A percentile compares a stretch with the other conserved stretches of the same genome.
Conservation (phyloP, 2,329 filamentous ascomycete genomes). For the Pestalotiopsis sp. region DNA sequence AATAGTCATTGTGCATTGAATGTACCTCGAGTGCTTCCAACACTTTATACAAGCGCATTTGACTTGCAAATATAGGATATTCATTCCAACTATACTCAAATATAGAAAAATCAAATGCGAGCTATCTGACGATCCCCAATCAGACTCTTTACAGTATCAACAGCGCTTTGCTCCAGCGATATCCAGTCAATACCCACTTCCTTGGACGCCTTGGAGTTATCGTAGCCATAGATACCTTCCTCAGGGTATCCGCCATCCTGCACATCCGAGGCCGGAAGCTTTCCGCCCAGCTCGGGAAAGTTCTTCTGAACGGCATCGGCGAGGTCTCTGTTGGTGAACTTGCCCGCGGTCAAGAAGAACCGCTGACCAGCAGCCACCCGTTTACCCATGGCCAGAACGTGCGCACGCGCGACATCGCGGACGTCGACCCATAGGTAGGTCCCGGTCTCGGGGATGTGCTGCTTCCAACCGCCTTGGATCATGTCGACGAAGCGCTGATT, state of each 20-base stretch:
- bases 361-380: neutral
- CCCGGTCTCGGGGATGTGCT: neutral
- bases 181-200: neutral
- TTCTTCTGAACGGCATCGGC: neutral
- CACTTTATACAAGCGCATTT: too few relatives aligned
- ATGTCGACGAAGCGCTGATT: neutral
- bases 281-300: neutral
- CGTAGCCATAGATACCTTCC: neutral
- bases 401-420: slow-evolving; percentile 14
- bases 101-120: neutral
- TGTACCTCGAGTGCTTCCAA: too few relatives aligned
- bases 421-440: neutral
- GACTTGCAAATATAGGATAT: too few relatives aligned
- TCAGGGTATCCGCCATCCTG: neutral
- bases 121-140: neutral
- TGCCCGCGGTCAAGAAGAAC: neutral
- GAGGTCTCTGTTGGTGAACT: neutral
- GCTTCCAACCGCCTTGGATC: neutral
- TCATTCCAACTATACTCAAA: too few relatives aligned
- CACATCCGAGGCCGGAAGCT: neutral
- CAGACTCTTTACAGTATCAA: neutral
- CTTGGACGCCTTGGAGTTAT: neutral
- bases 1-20: too few relatives aligned
- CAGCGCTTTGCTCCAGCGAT: neutral
- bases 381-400: slow-evolving; percentile 7